Base-by-base conservation (phyloP, 129 eudicot genomes). In the Mikania micrantha region DNA sequence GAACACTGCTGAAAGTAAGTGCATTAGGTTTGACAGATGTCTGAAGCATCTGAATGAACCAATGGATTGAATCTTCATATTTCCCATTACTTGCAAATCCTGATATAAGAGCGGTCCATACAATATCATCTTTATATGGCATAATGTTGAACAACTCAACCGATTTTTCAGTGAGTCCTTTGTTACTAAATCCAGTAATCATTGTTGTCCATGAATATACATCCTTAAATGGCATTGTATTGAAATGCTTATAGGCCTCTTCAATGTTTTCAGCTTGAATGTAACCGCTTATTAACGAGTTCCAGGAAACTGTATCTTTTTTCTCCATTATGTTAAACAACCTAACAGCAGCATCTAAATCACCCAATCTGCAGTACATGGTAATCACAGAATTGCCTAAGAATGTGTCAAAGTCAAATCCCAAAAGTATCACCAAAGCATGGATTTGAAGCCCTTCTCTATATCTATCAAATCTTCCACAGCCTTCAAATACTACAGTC, bases 81-180 rank as follows among this genome's bases (percentile, higher is more conserved):
- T 79, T 77, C 61, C 79, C 75, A 47, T 85, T 87, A 66, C 75
- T 77, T 16, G 59, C 84, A 79, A 87, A 81, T 49, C 84, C 90
- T n/a, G 95, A 87, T 61, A 90, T 85, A 27, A 90, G 60, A 74
- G 92, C 88, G 32, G 97, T 87, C 97, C 97, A 90, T 41, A 90
- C 74, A 49, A 85, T 60, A 72, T 81, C 97, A 48, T 87, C 97
- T 66, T 78, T 82, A 38, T 74, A 49, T 10, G 95, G 97, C 93
- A 91, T 91, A 71, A 41, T 29, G 9, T 78, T 70, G 53, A 91
- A 91, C 64, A 91, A 77, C 32, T 77, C 80, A 11, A 83, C 31
- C 27, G 87, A 80, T 60, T 85, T 82, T 41, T 67, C 77, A 6
- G 70, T 79, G 58, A 75, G 48, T 17, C 92, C 88, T 69, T 72